phyloP scores from a whole-genome alignment of 148 eudicot genomes.

The Diospyros lotus region DNA sequence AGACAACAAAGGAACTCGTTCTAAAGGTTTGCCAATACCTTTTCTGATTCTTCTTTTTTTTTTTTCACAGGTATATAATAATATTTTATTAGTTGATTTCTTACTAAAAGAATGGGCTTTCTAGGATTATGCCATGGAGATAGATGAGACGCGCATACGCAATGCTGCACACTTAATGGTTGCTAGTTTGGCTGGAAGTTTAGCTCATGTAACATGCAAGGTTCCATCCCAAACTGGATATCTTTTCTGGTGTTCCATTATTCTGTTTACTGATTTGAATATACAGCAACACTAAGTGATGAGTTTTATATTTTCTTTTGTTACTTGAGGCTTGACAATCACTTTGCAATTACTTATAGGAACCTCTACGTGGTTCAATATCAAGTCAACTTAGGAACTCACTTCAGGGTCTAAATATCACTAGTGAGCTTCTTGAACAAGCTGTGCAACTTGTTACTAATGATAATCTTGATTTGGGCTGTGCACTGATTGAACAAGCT shows the following conservation, averaged over 20 bases:
- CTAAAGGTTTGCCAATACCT: constrained; percentile 5
- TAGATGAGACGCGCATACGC: constrained; percentile 5
- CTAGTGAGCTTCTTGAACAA: constrained; percentile 12
- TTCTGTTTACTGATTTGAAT: background rate
- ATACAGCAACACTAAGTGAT: background rate
- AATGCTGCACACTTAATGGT: constrained; percentile 17
- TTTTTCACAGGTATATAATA: background rate
- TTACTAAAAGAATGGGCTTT: background rate
- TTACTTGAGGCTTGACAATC: background rate
- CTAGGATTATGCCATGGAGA: constrained; percentile 16
- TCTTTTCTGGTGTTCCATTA: background rate
- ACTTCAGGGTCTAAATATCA: constrained; percentile 4
- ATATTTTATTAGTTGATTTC: background rate
- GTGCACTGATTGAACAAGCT: constrained; percentile 11
- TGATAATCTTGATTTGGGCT: constrained; percentile 11
- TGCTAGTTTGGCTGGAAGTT: constrained; percentile 15
- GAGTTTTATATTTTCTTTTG: background rate
- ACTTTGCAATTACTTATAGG: constrained; percentile 4
- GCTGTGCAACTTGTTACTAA: constrained; percentile 2
- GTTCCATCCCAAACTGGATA: background rate
- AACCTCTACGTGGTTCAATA: constrained; percentile 10
- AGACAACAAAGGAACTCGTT: constrained; percentile 16
- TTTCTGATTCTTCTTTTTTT: no score
- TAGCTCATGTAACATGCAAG: constrained; percentile 16
- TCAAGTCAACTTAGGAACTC: constrained; percentile 10